Evolutionary conservation across 805 yeast genomes (phyloP).

Genomic region (Cyberlindnera americana): DNA sequence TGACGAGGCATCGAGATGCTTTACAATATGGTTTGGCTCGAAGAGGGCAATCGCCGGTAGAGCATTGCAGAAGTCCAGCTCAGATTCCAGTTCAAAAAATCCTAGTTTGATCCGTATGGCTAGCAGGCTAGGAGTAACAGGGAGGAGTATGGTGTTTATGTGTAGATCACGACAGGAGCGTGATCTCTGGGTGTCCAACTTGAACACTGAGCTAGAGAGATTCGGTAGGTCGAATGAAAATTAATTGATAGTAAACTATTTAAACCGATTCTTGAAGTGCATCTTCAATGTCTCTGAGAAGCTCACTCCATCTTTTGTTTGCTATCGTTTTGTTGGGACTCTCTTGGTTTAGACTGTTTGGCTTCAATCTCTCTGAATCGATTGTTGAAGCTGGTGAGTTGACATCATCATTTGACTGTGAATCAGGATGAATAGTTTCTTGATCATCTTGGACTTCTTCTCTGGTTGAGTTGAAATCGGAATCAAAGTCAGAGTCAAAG

Average conservation of each 20-base stretch:
- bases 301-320: slow-evolving; percentile 23
- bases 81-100: slow-evolving; percentile 27
- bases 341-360: too few species aligned
- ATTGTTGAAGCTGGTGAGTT: slow-evolving; percentile 6
- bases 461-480: slow-evolving; percentile 18
- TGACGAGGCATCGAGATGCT: slow-evolving; percentile 69
- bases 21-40: slow-evolving; percentile 80
- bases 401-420: slow-evolving; percentile 2
- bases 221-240: slow-evolving; percentile 17
- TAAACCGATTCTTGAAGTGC: slow-evolving; percentile 23
- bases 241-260: too few species aligned
- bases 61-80: neutral
- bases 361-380: too few species aligned
- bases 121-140: slow-evolving; percentile 59
- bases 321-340: neutral
- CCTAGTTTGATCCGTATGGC: slow-evolving; percentile 45
- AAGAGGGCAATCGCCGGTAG: slow-evolving; percentile 43
- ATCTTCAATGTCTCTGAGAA: slow-evolving; percentile 24
- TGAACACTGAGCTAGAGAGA: slow-evolving; percentile 35
- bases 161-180: slow-evolving; percentile 79
- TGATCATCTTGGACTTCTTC: too few species aligned
- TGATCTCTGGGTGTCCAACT: slow-evolving; percentile 68
- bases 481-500: slow-evolving; percentile 16
- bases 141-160: slow-evolving; percentile 69
- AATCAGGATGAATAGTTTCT: neutral